A percentile compares a stretch with the other conserved stretches of the same genome.
These are phyloP conservation scores for Candida maesae DNA, from an alignment of 805 yeast species.

Conservation along the genomic window DNA sequence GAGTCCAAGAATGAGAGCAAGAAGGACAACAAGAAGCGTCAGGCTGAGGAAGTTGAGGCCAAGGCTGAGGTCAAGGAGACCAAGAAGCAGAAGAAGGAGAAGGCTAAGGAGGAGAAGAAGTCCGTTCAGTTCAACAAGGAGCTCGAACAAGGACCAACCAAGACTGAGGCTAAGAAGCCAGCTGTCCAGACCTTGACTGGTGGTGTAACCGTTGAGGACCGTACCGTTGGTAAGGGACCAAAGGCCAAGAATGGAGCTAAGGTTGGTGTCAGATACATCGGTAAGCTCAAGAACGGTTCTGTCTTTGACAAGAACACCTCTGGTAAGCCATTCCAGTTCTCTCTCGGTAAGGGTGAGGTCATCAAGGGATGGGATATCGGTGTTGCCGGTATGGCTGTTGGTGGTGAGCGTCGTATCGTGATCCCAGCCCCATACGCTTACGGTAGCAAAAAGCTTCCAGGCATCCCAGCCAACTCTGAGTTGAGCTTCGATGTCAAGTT, in stretches of 20 bases:
- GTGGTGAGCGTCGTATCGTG: conserved; percentile 97
- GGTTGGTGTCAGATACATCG: conserved; percentile 96
- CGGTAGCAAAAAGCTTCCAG: conserved; percentile 92
- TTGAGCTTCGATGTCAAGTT: conserved; percentile 94
- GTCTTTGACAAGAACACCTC: conserved; percentile 95
- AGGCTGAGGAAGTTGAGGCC: conserved; percentile 47
- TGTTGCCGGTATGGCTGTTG: conserved; percentile 97
- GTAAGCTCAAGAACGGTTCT: conserved; percentile 94
- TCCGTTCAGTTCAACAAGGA: conserved; percentile 86
- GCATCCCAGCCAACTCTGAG: conserved; percentile 96
- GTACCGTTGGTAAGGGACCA: conserved; percentile 84
- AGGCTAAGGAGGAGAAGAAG: conserved; percentile 37
- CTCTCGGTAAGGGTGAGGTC: conserved; percentile 95
- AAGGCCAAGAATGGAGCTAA: conserved; percentile 83
- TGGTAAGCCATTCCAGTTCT: conserved; percentile 93
- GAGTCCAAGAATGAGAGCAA: conserved; percentile 28
- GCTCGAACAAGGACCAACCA: conserved; percentile 93
- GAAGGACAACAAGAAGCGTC: conserved; percentile 33
- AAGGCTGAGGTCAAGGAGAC: conserved; percentile 28
- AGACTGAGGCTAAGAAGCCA: conserved; percentile 45
- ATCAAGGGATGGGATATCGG: conserved; percentile 99
- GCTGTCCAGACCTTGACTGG: conserved; percentile 82
- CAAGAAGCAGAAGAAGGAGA: conserved; percentile 29
- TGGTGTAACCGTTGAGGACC: conserved; percentile 91
- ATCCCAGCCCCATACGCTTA: conserved; percentile 97